Percentiles rank a stretch among this genome's conserved stretches.
Conservation (phyloP, 1,139 yeast species). For the Blastobotrys proliferans region DNA sequence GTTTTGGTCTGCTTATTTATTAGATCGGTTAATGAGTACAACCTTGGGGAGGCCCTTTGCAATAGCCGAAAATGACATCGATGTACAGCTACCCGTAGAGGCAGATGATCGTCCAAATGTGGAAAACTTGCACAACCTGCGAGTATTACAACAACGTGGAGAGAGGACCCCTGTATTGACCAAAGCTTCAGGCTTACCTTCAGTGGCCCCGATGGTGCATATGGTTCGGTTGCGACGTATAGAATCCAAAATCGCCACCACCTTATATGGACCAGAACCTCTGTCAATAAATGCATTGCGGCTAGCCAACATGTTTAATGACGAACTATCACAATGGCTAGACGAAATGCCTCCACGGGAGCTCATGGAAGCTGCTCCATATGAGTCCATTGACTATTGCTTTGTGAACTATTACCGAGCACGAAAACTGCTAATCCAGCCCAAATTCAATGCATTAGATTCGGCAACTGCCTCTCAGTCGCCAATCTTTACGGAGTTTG, state of each 20-base stretch:
- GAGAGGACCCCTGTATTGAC: not conserved
- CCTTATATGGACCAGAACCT: slow-evolving; percentile 10
- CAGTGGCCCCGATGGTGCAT: slow-evolving; percentile 14
- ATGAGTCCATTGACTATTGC: slow-evolving; percentile 13
- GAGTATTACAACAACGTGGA: slow-evolving; percentile 8
- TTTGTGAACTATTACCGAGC: slow-evolving; percentile 15
- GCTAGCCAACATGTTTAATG: not conserved
- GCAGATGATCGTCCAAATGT: slow-evolving; percentile 11
- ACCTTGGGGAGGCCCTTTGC: slow-evolving; percentile 26
- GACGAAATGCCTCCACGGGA: slow-evolving; percentile 11
- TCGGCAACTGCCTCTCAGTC: slow-evolving; percentile 6
- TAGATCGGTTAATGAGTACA: slow-evolving; percentile 21
- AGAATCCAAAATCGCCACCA: slow-evolving; percentile 15
- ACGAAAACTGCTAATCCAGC: slow-evolving; percentile 13
- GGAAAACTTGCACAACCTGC: slow-evolving; percentile 9
- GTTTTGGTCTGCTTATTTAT: slow-evolving; percentile 23
- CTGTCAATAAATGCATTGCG: too few species aligned
- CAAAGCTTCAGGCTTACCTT: slow-evolving; percentile 2
- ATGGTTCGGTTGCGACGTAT: slow-evolving; percentile 15
- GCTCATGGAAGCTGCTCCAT: slow-evolving; percentile 1
- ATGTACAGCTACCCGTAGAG: slow-evolving; percentile 17
- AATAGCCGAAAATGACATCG: slow-evolving; percentile 22
- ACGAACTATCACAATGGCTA: slow-evolving; percentile 16
- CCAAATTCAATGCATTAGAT: slow-evolving; percentile 14
- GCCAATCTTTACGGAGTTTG: slow-evolving; percentile 15